phyloP scores from a whole-genome alignment of 2,329 filamentous ascomycete species.

The Calonectria multiphialidica region DNA sequence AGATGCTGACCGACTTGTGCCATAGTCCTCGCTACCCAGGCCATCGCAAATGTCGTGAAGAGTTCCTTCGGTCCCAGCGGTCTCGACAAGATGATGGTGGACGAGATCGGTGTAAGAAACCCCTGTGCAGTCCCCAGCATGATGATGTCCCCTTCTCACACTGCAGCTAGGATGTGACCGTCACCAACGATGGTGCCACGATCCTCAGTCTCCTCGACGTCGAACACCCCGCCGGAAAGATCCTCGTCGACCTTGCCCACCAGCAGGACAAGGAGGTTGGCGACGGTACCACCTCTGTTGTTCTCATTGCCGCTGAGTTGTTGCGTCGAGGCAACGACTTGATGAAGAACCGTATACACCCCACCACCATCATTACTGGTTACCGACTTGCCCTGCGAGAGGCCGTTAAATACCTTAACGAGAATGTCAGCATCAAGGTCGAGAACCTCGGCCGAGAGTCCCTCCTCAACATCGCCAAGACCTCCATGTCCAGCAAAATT shows the following conservation, averaged over 20 bases:
- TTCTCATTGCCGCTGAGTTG: constrained; percentile 96
- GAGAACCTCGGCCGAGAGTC: constrained; percentile 92
- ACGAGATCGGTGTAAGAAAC: constrained; percentile 89
- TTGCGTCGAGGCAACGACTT: constrained; percentile 95
- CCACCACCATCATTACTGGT: constrained; percentile 98
- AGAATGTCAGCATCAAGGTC: constrained; percentile 97
- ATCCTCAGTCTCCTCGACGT: constrained; percentile 96
- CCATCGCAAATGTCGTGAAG: constrained; percentile 98
- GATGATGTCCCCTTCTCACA: constrained; percentile 36
- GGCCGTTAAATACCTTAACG: constrained; percentile 98
- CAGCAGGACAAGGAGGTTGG: constrained; percentile 99
- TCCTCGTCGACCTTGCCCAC: constrained; percentile 95
- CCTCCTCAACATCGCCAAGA: constrained; percentile 95
- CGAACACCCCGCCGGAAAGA: constrained; percentile 98
- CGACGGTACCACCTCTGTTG: constrained; percentile 97
- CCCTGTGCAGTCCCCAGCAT: constrained; percentile 25
- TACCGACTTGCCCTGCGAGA: constrained; percentile 96
- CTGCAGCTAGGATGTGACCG: constrained; percentile 84
- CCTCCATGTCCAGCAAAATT: constrained; percentile 99
- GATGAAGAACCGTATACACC: constrained; percentile 99
- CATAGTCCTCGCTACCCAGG: constrained; percentile 90
- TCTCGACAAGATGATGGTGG: constrained; percentile 99
- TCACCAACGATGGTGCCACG: constrained; percentile 98
- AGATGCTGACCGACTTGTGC: constrained; percentile 11
- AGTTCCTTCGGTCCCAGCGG: constrained; percentile 98